Evolutionary conservation across 139 green algal genomes (phyloP).

Genomic region (Asterochloris sp.): DNA sequence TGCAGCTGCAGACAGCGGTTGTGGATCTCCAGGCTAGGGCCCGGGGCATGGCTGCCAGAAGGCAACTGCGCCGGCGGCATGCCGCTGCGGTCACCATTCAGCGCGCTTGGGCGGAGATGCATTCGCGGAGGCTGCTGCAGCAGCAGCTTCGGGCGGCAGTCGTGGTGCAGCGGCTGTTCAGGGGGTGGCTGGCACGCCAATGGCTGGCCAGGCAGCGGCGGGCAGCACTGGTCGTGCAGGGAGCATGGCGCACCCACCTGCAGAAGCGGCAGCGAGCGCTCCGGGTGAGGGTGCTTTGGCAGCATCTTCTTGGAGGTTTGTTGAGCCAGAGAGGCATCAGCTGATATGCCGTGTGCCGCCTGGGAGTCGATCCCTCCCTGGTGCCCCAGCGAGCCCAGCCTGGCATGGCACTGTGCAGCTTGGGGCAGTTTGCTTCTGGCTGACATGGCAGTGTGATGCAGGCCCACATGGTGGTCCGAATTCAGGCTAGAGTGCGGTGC

Average conservation of each 20-base stretch:
- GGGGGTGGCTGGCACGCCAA: not conserved
- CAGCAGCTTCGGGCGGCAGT: conserved; percentile 34
- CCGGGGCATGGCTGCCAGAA: not conserved
- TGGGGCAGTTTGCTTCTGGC: not conserved
- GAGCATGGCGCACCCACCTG: not conserved
- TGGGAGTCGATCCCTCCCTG: too few relatives aligned
- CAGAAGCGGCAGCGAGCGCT: not conserved
- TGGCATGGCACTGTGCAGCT: too few relatives aligned
- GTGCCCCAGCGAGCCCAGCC: too few relatives aligned
- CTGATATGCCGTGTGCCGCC: not conserved
- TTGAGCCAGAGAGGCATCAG: not conserved
- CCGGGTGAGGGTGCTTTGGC: not conserved
- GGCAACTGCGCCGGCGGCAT: not conserved
- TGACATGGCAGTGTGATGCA: not conserved
- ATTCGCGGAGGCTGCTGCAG: conserved; percentile 17
- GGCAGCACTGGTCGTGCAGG: conserved; percentile 15
- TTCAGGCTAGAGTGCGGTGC: not conserved
- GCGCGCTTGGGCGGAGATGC: conserved; percentile 5
- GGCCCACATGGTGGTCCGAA: not conserved
- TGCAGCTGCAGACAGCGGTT: not conserved
- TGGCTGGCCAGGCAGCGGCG: conserved; percentile 12
- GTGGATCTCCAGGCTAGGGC: too few relatives aligned
- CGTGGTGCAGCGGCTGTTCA: conserved; percentile 23
- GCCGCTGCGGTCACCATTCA: not conserved
- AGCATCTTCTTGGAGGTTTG: not conserved